Percentiles rank a stretch among this genome's conserved stretches.
Evolutionary conservation across 2,329 filamentous ascomycete species (phyloP).

Genomic region (Plectosphaerella cucumerina): DNA sequence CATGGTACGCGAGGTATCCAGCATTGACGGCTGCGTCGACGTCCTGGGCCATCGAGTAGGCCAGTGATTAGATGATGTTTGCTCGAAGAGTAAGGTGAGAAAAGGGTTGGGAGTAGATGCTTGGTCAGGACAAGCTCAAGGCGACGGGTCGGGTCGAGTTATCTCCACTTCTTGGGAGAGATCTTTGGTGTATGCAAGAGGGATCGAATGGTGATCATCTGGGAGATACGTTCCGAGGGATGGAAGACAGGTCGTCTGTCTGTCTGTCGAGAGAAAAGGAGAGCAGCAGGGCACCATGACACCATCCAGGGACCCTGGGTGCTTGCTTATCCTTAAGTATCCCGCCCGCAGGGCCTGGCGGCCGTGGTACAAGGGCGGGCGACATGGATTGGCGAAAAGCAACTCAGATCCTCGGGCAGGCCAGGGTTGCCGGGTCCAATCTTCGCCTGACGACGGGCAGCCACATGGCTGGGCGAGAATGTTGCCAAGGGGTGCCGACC

Average conservation of each 20-base stretch:
- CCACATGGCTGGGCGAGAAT: background rate
- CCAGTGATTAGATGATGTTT: no score
- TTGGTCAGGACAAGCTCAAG: no score
- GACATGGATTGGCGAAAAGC: background rate
- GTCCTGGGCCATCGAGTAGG: constrained; percentile 1
- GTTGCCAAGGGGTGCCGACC: background rate
- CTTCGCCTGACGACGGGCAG: background rate
- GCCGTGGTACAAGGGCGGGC: background rate
- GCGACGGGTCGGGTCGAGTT: background rate
- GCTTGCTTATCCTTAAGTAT: background rate
- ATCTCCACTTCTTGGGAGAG: background rate
- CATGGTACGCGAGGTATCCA: constrained; percentile 32
- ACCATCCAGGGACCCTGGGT: background rate
- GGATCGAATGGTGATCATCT: background rate
- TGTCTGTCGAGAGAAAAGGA: background rate
- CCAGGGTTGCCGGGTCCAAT: background rate
- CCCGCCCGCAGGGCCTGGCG: background rate
- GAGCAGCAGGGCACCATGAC: background rate
- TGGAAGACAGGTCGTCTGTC: background rate
- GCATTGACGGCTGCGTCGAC: constrained; percentile 2
- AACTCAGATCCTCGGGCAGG: background rate
- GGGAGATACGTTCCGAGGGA: background rate
- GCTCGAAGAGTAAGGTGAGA: no score
- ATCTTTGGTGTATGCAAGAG: background rate
- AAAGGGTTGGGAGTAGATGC: no score